Evolutionary conservation across 2,329 filamentous ascomycete genomes (phyloP).

Genomic region (Metarhizium sp.): DNA sequence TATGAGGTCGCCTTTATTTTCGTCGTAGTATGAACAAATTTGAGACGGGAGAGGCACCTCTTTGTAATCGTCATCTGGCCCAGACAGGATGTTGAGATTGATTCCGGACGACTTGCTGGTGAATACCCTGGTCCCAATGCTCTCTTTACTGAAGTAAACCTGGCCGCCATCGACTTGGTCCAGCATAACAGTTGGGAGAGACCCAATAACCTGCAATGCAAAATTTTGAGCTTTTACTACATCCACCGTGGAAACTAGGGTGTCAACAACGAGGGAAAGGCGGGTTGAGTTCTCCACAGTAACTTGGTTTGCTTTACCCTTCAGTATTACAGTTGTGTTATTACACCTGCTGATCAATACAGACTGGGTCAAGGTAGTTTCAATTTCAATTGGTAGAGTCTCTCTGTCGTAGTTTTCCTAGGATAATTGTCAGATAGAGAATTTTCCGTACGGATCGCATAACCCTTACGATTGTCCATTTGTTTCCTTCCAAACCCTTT

Average conservation of each 20-base stretch:
- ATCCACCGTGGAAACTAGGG: conserved; percentile 82
- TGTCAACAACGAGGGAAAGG: conserved; percentile 79
- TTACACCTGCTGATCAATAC: conserved; percentile 88
- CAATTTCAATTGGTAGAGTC: conserved; percentile 63
- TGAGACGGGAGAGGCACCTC: conserved; percentile 86
- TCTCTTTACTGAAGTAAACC: conserved; percentile 78
- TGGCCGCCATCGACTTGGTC: conserved; percentile 89
- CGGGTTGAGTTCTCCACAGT: conserved; percentile 85
- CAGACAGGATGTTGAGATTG: conserved; percentile 74
- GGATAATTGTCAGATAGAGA: conserved; percentile 3
- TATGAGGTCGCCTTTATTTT: conserved; percentile 63
- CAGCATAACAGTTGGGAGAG: conserved; percentile 76
- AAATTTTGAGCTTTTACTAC: conserved; percentile 95
- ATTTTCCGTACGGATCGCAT: not conserved
- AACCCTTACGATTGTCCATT: conserved; percentile 72
- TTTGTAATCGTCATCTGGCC: conserved; percentile 69
- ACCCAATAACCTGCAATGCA: conserved; percentile 82
- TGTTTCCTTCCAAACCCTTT: conserved; percentile 77
- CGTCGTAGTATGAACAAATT: conserved; percentile 66
- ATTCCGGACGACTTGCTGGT: conserved; percentile 80
- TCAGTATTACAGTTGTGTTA: conserved; percentile 81
- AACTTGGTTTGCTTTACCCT: conserved; percentile 93
- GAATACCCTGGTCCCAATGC: conserved; percentile 70
- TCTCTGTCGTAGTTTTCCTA: conserved; percentile 87
- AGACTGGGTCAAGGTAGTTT: conserved; percentile 75